These are phyloP conservation scores for Tylopilus sp. DNA, from an alignment of 768 basidiomycete species.

Conservation along the genomic window DNA sequence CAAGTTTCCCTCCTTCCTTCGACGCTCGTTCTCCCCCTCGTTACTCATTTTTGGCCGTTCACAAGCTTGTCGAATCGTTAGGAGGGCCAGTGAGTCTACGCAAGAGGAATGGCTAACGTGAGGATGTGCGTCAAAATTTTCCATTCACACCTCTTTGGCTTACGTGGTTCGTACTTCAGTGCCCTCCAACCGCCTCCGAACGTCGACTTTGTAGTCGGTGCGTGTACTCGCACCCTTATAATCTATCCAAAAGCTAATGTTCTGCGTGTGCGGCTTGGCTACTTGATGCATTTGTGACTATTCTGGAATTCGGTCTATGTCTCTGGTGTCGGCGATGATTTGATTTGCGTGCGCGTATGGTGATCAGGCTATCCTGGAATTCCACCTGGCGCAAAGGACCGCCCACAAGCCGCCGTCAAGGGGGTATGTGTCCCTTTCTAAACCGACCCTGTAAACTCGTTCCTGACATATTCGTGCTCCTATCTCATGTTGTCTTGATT, in stretches of 20 bases:
- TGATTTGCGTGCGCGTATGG: slow-evolving; percentile 4
- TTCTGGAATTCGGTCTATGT: neutral
- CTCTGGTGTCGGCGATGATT: neutral
- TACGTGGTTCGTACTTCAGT: slow-evolving; percentile 36
- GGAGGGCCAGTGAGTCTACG: neutral
- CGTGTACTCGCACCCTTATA: slow-evolving; percentile 15
- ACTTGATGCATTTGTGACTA: neutral
- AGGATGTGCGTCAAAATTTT: slow-evolving; percentile 38
- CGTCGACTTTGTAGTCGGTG: slow-evolving; percentile 84
- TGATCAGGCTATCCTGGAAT: slow-evolving; percentile 80
- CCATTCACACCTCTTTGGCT: neutral
- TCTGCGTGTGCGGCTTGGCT: neutral
- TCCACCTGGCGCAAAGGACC: slow-evolving; percentile 69
- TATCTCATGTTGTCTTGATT: neutral
- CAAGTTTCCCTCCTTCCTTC: neutral
- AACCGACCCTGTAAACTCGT: neutral
- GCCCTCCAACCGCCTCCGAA: slow-evolving; percentile 84
- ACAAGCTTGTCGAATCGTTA: slow-evolving; percentile 1
- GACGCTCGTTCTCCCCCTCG: slow-evolving; percentile 1
- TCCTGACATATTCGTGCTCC: slow-evolving; percentile 3
- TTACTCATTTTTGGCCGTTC: neutral
- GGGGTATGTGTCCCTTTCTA: slow-evolving; percentile 54
- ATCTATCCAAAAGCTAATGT: neutral
- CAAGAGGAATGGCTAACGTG: slow-evolving; percentile 39
- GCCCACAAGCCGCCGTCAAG: slow-evolving; percentile 81